Conservation (phyloP, 2,329 filamentous ascomycete genomes). For the Daldinia sp. region DNA sequence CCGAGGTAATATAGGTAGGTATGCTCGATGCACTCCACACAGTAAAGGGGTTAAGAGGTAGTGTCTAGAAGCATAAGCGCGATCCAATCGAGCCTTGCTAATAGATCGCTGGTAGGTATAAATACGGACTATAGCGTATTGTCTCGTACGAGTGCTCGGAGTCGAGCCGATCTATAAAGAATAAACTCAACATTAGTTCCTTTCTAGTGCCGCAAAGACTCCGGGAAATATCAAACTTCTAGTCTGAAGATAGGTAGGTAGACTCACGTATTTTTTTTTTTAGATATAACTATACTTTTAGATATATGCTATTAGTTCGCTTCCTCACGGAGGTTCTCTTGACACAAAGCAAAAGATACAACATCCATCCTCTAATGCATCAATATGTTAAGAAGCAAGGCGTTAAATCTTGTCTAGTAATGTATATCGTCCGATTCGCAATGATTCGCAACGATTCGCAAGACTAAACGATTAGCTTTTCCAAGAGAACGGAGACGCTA, state of each 20-base stretch:
- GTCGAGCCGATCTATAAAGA: constrained; percentile 12
- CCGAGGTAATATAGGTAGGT: constrained; percentile 13
- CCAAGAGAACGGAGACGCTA: constrained; percentile 25
- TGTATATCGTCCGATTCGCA: not conserved
- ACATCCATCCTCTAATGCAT: not conserved
- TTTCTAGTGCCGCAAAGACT: not conserved
- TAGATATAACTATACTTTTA: not conserved
- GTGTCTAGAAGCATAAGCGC: constrained; percentile 21
- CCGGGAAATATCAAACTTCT: not conserved
- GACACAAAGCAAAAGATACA: not conserved
- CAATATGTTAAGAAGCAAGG: not conserved
- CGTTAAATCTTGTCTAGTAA: not conserved
- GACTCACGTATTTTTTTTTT: not conserved
- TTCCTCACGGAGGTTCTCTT: not conserved
- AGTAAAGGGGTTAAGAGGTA: constrained; percentile 10
- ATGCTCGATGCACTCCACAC: constrained; percentile 23
- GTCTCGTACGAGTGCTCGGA: not conserved
- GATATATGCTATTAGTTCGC: not conserved
- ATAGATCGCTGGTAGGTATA: constrained; percentile 10
- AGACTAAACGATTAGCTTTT: constrained; percentile 1
- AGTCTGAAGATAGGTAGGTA: not conserved
- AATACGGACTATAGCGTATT: constrained; percentile 11
- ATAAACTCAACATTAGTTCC: constrained; percentile 6
- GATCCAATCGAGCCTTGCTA: constrained; percentile 24
- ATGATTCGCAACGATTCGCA: too few relatives aligned